Evolutionary conservation across 106 monocot species (phyloP).

Genomic region (Platanthera guangdongensis): DNA sequence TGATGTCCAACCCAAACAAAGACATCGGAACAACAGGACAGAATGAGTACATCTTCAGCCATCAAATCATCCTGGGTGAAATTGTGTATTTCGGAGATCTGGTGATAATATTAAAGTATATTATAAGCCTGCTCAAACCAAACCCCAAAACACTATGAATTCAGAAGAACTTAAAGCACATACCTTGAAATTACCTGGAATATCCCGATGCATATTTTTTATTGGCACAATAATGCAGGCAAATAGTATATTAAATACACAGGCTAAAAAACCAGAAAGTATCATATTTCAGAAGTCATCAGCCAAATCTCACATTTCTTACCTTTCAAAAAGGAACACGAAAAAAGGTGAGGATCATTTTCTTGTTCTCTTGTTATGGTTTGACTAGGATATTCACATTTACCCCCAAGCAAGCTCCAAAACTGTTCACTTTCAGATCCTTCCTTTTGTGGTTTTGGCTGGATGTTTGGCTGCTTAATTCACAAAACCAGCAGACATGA

Average conservation of each 20-base stretch:
- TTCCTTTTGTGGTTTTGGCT: conserved; percentile 77
- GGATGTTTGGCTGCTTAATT: conserved; percentile 74
- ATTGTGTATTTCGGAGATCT: conserved; percentile 73
- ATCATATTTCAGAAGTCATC: background rate
- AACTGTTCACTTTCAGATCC: conserved; percentile 85
- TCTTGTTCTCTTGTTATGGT: conserved; percentile 65
- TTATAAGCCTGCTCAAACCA: background rate
- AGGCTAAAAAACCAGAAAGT: background rate
- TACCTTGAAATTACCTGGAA: conserved; percentile 65
- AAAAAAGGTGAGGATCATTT: conserved; percentile 88
- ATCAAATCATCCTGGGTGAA: conserved; percentile 92
- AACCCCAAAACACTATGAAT: background rate
- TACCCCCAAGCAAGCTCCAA: conserved; percentile 85
- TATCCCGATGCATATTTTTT: conserved; percentile 5
- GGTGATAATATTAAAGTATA: background rate
- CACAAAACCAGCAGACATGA: background rate
- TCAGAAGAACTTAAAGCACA: background rate
- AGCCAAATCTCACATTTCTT: conserved; percentile 5
- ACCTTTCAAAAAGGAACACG: conserved; percentile 76
- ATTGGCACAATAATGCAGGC: conserved; percentile 6
- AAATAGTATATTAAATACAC: conserved; percentile 8
- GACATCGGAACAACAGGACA: conserved; percentile 54
- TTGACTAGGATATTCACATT: conserved; percentile 79
- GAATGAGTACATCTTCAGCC: conserved; percentile 83
- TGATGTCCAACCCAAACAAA: conserved; percentile 85